These are phyloP conservation scores for Aspergillus ibericus DNA, from an alignment of 2,329 filamentous ascomycete species.

Conservation along the genomic window DNA sequence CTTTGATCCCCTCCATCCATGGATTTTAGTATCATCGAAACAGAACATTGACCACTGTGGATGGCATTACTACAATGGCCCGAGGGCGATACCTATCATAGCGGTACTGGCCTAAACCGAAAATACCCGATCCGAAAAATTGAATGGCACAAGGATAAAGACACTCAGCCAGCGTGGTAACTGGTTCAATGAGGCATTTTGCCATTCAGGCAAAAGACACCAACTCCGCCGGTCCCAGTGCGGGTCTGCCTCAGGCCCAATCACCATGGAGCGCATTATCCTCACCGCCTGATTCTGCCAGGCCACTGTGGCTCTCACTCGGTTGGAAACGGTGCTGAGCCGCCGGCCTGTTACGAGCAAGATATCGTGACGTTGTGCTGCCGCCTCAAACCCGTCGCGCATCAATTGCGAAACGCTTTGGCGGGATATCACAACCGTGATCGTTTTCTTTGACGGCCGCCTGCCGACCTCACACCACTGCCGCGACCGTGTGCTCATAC, in stretches of 20 bases:
- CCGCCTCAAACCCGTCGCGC: neutral
- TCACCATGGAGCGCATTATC: neutral
- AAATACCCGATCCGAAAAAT: neutral
- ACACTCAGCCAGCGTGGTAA: neutral
- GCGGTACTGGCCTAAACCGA: neutral
- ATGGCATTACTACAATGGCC: neutral
- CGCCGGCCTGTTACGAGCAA: neutral
- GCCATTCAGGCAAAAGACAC: conserved; percentile 12
- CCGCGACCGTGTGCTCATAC: neutral
- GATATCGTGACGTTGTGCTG: neutral
- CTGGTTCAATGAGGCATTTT: conserved; percentile 8
- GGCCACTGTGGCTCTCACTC: conserved; percentile 4
- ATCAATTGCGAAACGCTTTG: neutral
- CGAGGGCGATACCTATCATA: neutral
- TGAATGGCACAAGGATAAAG: neutral
- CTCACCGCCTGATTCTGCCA: conserved; percentile 15
- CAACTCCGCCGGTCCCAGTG: neutral
- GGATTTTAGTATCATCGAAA: neutral
- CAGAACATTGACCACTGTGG: neutral
- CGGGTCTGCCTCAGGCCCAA: neutral
- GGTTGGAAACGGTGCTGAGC: neutral
- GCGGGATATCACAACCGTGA: neutral
- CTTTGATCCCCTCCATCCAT: neutral
- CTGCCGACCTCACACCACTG: neutral
- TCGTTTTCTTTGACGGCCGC: neutral